Evolutionary conservation across 2,329 filamentous ascomycete genomes (phyloP).

Genomic region (Fusarium coffeatum): DNA sequence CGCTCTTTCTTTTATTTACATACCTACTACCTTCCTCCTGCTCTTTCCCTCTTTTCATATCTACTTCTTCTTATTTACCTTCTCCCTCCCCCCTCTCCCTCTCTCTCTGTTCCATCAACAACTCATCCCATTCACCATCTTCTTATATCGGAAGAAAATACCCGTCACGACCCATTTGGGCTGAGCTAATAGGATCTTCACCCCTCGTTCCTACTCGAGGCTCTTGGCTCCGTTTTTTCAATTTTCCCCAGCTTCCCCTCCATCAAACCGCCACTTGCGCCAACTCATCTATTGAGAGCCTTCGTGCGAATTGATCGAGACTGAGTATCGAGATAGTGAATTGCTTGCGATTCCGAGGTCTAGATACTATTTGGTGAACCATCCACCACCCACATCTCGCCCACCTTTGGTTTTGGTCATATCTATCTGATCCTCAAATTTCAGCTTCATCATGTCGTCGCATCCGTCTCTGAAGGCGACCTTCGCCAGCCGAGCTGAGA

Average conservation of each 20-base stretch:
- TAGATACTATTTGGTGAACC: conserved; percentile 10
- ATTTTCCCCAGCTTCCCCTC: conserved; percentile 33
- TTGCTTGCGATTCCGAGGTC: conserved; percentile 12
- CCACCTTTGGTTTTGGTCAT: background rate
- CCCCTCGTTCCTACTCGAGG: conserved; percentile 37
- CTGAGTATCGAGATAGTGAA: conserved; percentile 5
- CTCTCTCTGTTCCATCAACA: background rate
- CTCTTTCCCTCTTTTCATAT: conserved; percentile 18
- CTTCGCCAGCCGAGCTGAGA: conserved; percentile 63
- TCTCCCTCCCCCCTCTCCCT: background rate
- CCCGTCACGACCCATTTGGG: conserved; percentile 18
- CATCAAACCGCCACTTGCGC: conserved; percentile 41
- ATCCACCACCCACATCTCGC: background rate
- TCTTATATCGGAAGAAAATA: conserved; percentile 17
- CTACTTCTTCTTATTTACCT: background rate
- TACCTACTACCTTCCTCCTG: conserved; percentile 24
- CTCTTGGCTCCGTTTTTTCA: conserved; percentile 32
- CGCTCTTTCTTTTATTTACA: conserved; percentile 1
- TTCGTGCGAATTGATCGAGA: conserved; percentile 16
- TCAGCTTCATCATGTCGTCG: conserved; percentile 48
- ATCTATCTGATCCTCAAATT: conserved; percentile 1
- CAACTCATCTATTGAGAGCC: conserved; percentile 22
- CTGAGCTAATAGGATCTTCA: conserved; percentile 38
- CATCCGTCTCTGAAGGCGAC: conserved; percentile 64
- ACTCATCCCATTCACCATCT: background rate